These are phyloP conservation scores for Aspergillus baeticus DNA, from an alignment of 495 filamentous ascomycete species.

Conservation along the genomic window DNA sequence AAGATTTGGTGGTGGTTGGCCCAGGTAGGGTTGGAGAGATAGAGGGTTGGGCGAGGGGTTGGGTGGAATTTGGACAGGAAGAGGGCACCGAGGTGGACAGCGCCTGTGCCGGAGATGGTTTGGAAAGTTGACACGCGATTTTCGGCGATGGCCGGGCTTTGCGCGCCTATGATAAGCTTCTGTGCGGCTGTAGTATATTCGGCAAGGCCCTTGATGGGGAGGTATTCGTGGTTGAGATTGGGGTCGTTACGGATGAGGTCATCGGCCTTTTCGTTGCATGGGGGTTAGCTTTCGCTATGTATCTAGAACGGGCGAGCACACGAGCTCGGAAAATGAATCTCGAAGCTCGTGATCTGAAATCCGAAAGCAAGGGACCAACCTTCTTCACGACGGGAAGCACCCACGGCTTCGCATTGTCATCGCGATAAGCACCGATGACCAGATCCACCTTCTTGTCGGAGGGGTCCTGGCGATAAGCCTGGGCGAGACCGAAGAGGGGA, in stretches of 20 bases:
- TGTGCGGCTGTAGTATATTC: conserved; percentile 85
- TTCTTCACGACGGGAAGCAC: conserved; percentile 94
- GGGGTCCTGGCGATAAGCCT: conserved; percentile 80
- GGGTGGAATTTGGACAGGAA: conserved; percentile 58
- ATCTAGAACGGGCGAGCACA: not conserved
- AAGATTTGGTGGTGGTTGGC: conserved; percentile 99
- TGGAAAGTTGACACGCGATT: conserved; percentile 68
- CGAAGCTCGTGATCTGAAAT: not conserved
- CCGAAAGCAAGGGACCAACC: conserved; percentile 55
- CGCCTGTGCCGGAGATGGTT: conserved; percentile 61
- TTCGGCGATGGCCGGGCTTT: conserved; percentile 78
- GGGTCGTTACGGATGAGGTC: conserved; percentile 84
- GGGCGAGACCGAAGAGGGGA: conserved; percentile 90
- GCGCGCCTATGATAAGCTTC: conserved; percentile 79
- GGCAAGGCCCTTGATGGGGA: conserved; percentile 87
- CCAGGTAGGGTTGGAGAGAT: conserved; percentile 95
- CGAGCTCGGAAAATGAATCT: not conserved
- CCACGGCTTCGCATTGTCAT: conserved; percentile 97
- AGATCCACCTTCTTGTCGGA: conserved; percentile 90
- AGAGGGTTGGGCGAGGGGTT: conserved; percentile 65
- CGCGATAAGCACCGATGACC: conserved; percentile 94
- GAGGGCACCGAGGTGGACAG: conserved; percentile 55
- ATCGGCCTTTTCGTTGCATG: conserved; percentile 69
- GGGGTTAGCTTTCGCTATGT: conserved; percentile 12
- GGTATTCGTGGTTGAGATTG: conserved; percentile 94